Conservation (phyloP, 2,329 filamentous ascomycete genomes). For the Colletotrichum sp. region DNA sequence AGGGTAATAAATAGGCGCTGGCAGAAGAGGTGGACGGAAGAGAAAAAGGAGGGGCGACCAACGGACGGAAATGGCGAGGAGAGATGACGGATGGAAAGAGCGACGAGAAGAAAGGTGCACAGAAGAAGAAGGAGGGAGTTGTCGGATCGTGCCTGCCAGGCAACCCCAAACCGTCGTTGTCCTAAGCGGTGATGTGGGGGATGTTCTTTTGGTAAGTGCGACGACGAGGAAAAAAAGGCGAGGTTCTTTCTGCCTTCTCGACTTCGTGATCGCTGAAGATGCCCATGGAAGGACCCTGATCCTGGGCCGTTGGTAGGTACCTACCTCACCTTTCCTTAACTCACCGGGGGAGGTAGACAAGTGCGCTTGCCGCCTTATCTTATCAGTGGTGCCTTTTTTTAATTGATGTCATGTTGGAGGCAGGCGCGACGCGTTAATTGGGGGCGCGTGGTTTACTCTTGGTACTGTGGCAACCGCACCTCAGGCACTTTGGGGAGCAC, state of each 20-base stretch:
- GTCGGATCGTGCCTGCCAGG: neutral
- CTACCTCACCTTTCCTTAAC: neutral
- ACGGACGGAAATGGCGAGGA: neutral
- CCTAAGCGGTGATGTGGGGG: neutral
- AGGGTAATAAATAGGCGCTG: neutral
- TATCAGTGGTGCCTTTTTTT: neutral
- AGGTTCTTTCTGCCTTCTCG: neutral
- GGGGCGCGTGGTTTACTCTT: neutral
- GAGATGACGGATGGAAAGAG: neutral
- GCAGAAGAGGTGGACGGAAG: neutral
- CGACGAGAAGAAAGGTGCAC: neutral
- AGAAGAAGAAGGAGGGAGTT: neutral
- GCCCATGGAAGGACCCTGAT: neutral
- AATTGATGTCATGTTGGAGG: constrained; percentile 6
- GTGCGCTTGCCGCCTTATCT: constrained; percentile 4
- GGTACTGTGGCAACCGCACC: neutral
- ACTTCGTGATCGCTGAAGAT: neutral
- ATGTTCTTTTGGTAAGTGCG: neutral
- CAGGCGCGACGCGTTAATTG: constrained; percentile 14
- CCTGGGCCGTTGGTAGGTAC: neutral
- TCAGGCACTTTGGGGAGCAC: neutral
- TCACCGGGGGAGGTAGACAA: neutral
- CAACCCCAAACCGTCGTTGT: neutral
- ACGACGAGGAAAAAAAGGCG: neutral
- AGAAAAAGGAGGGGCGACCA: neutral